Percentiles rank a stretch among this genome's conserved stretches.
These are phyloP conservation scores for Coemansia sp. DNA, from an alignment of 192 early-diverging fungal genomes.

Conservation along the genomic window DNA sequence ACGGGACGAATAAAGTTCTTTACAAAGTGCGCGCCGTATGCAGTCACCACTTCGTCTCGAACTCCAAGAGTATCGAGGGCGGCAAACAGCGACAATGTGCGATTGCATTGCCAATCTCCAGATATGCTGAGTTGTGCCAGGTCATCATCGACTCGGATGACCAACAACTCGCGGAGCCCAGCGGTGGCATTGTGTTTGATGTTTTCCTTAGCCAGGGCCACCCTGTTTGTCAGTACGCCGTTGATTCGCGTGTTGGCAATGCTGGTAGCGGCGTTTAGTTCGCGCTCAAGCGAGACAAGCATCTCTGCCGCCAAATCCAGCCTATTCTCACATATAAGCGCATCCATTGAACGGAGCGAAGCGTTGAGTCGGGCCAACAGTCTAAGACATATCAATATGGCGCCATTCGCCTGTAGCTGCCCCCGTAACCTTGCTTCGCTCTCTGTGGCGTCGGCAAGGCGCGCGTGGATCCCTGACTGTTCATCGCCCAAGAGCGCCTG, in stretches of 20 bases:
- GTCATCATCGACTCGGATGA: not conserved
- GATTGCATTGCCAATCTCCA: not conserved
- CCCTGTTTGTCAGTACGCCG: not conserved
- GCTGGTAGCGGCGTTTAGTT: not conserved
- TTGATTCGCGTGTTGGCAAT: conserved; percentile 18
- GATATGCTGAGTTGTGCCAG: not conserved
- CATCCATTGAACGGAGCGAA: conserved; percentile 11
- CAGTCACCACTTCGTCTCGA: not conserved
- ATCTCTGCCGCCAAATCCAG: conserved; percentile 15
- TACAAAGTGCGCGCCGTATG: conserved; percentile 15
- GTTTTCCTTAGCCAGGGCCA: conserved; percentile 13
- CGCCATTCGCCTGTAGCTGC: conserved; percentile 8
- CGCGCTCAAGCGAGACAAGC: not conserved
- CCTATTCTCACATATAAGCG: not conserved
- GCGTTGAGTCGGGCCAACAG: conserved; percentile 12
- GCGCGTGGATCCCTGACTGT: conserved; percentile 21
- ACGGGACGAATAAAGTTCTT: conserved; percentile 14
- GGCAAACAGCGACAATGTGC: conserved; percentile 1
- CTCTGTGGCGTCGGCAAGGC: conserved; percentile 15
- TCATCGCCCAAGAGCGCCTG: conserved; percentile 31
- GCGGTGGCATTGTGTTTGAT: conserved; percentile 14
- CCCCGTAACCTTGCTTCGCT: not conserved
- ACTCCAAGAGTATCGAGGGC: conserved; percentile 21
- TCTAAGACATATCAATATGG: conserved; percentile 12
- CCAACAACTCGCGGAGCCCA: not conserved